Conservation (phyloP, 768 basidiomycete species). For the Mrakia gelida region DNA sequence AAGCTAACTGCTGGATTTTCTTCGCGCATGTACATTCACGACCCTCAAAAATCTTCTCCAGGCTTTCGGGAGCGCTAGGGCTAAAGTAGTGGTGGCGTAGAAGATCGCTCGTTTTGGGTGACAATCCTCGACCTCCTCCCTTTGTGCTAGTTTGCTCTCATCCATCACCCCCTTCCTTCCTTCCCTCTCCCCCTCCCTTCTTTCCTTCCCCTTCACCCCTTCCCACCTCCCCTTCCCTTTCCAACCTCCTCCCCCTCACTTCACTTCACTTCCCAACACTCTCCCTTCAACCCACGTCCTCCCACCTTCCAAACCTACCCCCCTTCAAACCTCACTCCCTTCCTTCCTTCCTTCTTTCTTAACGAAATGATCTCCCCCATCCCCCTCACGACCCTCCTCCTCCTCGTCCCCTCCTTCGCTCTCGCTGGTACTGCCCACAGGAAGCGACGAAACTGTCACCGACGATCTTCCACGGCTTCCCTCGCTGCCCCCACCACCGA, state of each 20-base stretch:
- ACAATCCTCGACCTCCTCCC: not conserved
- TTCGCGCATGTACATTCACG: too few relatives aligned
- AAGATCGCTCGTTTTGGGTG: too few relatives aligned
- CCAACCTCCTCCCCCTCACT: not conserved
- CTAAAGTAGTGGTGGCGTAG: too few relatives aligned
- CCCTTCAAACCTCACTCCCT: not conserved
- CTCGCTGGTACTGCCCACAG: not conserved
- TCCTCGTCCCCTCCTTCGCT: not conserved
- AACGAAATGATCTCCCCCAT: not conserved
- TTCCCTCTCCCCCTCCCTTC: not conserved
- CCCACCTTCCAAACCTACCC: not conserved
- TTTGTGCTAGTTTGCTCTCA: not conserved
- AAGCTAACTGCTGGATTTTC: too few relatives aligned
- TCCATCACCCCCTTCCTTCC: not conserved
- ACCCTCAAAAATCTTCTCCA: too few relatives aligned
- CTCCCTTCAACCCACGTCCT: not conserved
- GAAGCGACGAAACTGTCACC: slow-evolving; percentile 2
- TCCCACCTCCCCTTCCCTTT: not conserved
- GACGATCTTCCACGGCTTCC: not conserved
- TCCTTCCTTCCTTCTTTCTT: not conserved
- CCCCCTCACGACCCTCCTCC: not conserved
- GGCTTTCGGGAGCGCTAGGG: too few relatives aligned
- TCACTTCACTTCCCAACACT: not conserved
- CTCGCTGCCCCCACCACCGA: not conserved
- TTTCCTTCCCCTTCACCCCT: not conserved